Evolutionary conservation across 768 basidiomycete species (phyloP).

Genomic region (Lyophyllum decastes): DNA sequence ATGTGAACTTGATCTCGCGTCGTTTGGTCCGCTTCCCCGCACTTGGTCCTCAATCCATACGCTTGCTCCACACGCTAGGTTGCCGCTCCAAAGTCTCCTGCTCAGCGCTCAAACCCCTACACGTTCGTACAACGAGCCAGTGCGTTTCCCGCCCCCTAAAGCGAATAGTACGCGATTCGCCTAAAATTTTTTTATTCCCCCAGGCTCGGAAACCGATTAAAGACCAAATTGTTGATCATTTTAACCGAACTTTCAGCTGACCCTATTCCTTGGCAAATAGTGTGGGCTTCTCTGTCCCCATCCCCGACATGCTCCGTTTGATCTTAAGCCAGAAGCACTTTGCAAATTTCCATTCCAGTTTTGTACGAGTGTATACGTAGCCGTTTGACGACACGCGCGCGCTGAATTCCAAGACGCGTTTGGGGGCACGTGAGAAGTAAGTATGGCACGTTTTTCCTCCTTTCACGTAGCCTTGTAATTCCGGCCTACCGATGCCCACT

Average conservation of each 20-base stretch:
- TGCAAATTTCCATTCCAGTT: no score
- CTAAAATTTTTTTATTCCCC: background rate
- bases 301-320: background rate
- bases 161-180: background rate
- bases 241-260: background rate
- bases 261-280: background rate
- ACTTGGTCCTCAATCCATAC: background rate
- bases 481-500: no score
- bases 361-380: no score
- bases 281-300: background rate
- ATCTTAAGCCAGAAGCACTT: background rate
- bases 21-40: background rate
- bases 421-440: no score
- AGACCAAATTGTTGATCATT: background rate
- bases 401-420: background rate
- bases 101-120: background rate
- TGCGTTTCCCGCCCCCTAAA: background rate
- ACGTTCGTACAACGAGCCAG: background rate
- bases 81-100: no score
- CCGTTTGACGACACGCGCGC: background rate
- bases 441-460: no score
- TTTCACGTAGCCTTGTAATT: no score
- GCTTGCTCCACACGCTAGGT: no score
- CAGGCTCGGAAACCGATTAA: background rate
- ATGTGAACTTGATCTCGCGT: background rate